phyloP scores from a whole-genome alignment of 768 basidiomycete species.

The Auricularia heimuer region DNA sequence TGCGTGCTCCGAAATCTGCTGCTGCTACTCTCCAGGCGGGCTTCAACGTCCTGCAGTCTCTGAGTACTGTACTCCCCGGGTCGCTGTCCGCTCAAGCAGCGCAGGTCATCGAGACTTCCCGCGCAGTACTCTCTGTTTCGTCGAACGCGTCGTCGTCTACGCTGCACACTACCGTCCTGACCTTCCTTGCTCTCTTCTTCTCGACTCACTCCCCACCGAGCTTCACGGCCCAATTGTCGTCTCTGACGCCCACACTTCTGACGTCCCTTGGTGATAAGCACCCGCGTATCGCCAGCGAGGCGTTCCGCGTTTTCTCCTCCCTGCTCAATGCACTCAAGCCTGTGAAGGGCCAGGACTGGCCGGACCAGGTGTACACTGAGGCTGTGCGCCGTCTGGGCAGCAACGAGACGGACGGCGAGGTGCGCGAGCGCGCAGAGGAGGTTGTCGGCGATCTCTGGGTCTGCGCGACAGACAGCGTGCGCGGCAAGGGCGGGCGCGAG shows the following conservation, averaged over 20 bases:
- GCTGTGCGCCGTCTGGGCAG: slow-evolving; percentile 59
- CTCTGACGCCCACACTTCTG: slow-evolving; percentile 65
- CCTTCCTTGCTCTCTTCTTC: slow-evolving; percentile 82
- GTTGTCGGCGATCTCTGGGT: slow-evolving; percentile 82
- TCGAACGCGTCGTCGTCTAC: slow-evolving; percentile 70
- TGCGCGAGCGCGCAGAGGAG: slow-evolving; percentile 72
- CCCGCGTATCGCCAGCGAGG: slow-evolving; percentile 79
- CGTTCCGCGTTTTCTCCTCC: slow-evolving; percentile 80
- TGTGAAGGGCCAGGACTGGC: slow-evolving; percentile 53
- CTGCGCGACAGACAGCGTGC: slow-evolving; percentile 66
- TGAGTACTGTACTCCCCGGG: slow-evolving; percentile 76
- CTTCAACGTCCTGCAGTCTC: slow-evolving; percentile 63
- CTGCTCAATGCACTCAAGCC: slow-evolving; percentile 70
- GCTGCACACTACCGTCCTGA: slow-evolving; percentile 73
- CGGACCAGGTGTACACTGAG: slow-evolving; percentile 63
- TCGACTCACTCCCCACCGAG: slow-evolving; percentile 54
- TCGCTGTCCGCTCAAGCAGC: slow-evolving; percentile 63
- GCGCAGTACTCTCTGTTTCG: slow-evolving; percentile 52
- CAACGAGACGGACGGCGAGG: slow-evolving; percentile 86
- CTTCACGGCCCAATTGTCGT: slow-evolving; percentile 51
- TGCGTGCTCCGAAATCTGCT: slow-evolving; percentile 70
- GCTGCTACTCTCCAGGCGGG: slow-evolving; percentile 76
- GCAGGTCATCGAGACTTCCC: slow-evolving; percentile 53
- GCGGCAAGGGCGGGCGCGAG: slow-evolving; percentile 54
- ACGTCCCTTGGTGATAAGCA: slow-evolving; percentile 71